Base-by-base conservation (phyloP, 1,284 basidiomycete species). In the Ustilago cynodontis region DNA sequence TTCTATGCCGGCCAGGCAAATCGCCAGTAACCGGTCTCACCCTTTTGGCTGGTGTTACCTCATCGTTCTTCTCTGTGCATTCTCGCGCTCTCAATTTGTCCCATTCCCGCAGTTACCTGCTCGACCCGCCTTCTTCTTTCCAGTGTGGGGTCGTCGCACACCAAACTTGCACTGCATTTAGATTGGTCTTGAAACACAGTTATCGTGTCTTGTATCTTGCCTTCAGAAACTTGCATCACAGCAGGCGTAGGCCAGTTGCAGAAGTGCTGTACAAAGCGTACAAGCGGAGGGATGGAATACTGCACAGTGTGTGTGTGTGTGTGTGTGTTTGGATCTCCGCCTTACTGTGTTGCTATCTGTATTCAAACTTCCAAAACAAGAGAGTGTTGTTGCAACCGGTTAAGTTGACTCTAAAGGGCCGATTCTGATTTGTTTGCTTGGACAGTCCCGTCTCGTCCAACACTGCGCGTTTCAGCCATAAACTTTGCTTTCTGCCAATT, bases 21-120 rank as follows among this genome's bases (percentile, higher is more conserved):
- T 39, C 13, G 33, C 28, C 20, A 58, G 16, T 65, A 71, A 53
- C 68, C 68, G 68, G 68, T 65, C 29, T 54, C 35, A 24, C 50
- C n/a, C n/a, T 31, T 28, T 28, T 16, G 33, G 7, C 43, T 5
- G 20, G 31, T 14, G 56, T 61, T 63, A 69, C 60, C 55, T 69
- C 66, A 69, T 54, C 65, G 20, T 54, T 39, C 62, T 54, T 52
- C 18, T 29, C 11, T 3, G n/a, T n/a, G n/a, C n/a, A n/a, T 51
- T n/a, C 35, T 45, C 22, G 5, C 3, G 43, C 8, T 3, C 22
- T 45, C 43, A 45, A 45, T n/a, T 45, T 52, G 55, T 56, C 43
- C 43, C 43, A 45, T 45, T n/a, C 16, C 18, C 22, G 22, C n/a
- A 13, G 16, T n/a, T 33, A 11, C 31, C 31, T 5, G 31, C 11